Conservation (phyloP, 1,284 basidiomycete genomes). For the Malassezia yamatoensis region DNA sequence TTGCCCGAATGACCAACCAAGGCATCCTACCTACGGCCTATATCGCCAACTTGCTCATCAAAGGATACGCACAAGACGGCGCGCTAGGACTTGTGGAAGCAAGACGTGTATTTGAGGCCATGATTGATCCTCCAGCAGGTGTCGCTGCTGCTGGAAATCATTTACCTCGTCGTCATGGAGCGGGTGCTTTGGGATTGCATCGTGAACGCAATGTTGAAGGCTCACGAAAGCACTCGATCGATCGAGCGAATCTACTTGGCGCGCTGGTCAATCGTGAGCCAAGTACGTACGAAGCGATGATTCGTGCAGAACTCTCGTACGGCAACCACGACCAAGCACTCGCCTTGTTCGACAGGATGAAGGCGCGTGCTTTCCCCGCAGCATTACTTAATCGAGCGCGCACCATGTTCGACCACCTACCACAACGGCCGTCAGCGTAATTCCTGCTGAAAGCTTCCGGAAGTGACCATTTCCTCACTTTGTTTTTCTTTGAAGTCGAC, state of each 20-base stretch:
- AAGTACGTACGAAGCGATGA: slow-evolving; percentile 80
- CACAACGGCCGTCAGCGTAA: background rate
- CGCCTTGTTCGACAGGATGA: slow-evolving; percentile 65
- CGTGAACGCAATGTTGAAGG: slow-evolving; percentile 41
- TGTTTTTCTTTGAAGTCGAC: too few relatives aligned
- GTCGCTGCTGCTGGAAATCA: slow-evolving; percentile 84
- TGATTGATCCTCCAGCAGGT: slow-evolving; percentile 74
- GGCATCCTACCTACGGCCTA: slow-evolving; percentile 87
- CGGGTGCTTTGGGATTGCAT: slow-evolving; percentile 46
- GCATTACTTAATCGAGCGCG: slow-evolving; percentile 43
- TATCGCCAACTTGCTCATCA: slow-evolving; percentile 84
- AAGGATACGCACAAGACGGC: slow-evolving; percentile 60
- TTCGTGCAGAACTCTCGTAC: slow-evolving; percentile 73
- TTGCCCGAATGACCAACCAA: slow-evolving; percentile 57
- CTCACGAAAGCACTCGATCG: slow-evolving; percentile 3
- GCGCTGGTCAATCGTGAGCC: slow-evolving; percentile 80
- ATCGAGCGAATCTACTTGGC: slow-evolving; percentile 27
- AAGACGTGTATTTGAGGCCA: slow-evolving; percentile 63
- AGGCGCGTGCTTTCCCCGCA: slow-evolving; percentile 55
- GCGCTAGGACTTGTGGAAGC: slow-evolving; percentile 52
- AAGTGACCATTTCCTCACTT: too few relatives aligned
- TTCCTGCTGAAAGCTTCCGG: too few relatives aligned
- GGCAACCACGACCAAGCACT: slow-evolving; percentile 64
- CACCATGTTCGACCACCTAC: slow-evolving; percentile 21
- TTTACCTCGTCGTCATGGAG: slow-evolving; percentile 51